Percentiles rank a stretch among this genome's conserved stretches.
phyloP scores from a whole-genome alignment of 192 early-diverging fungal species.

The Neocallimastix lanati region DNA sequence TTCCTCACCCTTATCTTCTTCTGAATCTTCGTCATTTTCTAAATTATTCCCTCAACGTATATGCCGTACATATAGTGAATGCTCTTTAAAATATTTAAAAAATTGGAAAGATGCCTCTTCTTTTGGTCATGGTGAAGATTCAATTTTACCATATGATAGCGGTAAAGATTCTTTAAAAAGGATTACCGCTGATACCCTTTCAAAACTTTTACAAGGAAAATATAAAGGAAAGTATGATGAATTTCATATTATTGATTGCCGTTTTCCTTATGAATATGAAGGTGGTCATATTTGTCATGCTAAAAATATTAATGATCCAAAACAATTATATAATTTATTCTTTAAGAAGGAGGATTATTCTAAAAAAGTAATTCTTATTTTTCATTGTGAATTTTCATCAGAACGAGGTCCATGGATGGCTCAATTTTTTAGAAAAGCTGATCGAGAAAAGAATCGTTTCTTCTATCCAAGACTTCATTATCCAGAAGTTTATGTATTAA shows the following conservation, averaged over 20 bases:
- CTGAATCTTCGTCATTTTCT: background rate
- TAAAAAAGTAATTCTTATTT: constrained; percentile 39
- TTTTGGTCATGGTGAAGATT: background rate
- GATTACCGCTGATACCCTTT: constrained; percentile 33
- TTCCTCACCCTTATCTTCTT: background rate
- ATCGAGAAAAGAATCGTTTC: constrained; percentile 48
- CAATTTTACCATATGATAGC: background rate
- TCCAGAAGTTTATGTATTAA: constrained; percentile 68
- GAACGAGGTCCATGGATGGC: constrained; percentile 71
- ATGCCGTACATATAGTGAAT: background rate
- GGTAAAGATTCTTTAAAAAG: constrained; percentile 40
- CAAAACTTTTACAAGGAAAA: constrained; percentile 44
- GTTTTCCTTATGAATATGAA: constrained; percentile 72
- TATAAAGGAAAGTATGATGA: constrained; percentile 37
- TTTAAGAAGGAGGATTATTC: constrained; percentile 10
- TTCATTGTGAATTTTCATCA: constrained; percentile 75
- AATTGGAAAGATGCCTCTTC: background rate
- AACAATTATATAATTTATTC: constrained; percentile 38
- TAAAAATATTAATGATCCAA: constrained; percentile 42
- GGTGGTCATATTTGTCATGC: constrained; percentile 67
- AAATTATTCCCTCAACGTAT: background rate
- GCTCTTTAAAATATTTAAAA: background rate
- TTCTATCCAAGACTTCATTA: constrained; percentile 61
- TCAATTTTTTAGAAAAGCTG: constrained; percentile 47
- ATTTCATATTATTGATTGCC: constrained; percentile 57